Evolutionary conservation across 78 protist genomes (phyloP), one percentile per base, ranked within the genome.

Genomic region (Carpediemonas membranifera): DNA sequence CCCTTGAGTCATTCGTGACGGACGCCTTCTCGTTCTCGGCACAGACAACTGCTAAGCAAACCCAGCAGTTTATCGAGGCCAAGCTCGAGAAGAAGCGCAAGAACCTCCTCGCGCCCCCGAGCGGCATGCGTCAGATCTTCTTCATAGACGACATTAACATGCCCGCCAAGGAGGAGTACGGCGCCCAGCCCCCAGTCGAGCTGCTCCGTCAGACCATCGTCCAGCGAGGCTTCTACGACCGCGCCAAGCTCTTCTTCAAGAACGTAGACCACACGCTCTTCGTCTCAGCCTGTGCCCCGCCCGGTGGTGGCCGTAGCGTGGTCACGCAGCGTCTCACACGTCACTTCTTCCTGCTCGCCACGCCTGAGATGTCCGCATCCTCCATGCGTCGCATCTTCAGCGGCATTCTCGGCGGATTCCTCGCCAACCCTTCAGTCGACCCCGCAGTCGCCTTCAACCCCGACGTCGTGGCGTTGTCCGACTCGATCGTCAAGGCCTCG

Each of bases 141-240:
- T 80, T 86, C 53, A 71, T 86, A 13, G 91, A 86, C 36, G 91
- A 86, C 54, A 7, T 82, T 43, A 86, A 86, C 79, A 86, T 83
- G 87, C 91, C 91, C 19, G 39, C 65, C 41, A 50, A 27, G 52
- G 64, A 58, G 54, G 14, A 13, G 58, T 83, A 74, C 59, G 87
- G 87, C 21, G 91, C 91, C 36, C 84, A 79, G 54, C 91, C 91
- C 16, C 91, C 91, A n/a, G 70, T 86, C 54, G 91, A 86, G 76
- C 65, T 86, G n/a, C 27, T 86, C 41, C 69, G 91, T 3, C 91
- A 86, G 76, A 51, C 56, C 7, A 68, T 76, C 35, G 79, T 75
- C 67, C 28, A 47, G 52, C 59, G 57, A 0, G 79, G 80, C 0
- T 71, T 69, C 59, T 78, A 70, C 43, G 76, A 78, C 63, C 44